Base-by-base conservation (phyloP, 2,329 filamentous ascomycete species). In the Verticillium isaacii region DNA sequence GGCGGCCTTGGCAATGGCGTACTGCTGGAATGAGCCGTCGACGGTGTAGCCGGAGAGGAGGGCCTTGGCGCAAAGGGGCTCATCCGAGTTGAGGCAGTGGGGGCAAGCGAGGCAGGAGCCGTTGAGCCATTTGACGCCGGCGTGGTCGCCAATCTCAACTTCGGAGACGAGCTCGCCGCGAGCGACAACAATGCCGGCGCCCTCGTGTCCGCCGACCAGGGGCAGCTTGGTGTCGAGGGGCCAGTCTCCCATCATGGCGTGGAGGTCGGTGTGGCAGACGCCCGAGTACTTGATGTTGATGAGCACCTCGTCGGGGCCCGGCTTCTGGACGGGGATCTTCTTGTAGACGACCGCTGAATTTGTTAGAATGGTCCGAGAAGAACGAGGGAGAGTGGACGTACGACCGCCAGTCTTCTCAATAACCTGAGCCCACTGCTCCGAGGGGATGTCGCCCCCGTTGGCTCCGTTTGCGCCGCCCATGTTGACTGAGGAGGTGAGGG, bases 41-140 rank as follows among this genome's bases (percentile, higher is more conserved):
- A 97, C 92, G 5, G 92, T 96, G 84, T 96, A 97, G 61, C 94
- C 94, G 1, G 92, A 96, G 50, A 97, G 85, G 39, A 84, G 79
- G 32, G 91, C 86, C 63, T 90, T 80, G 17, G 84, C 76, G 80
- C 94, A 98, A 6, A 97, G 88, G 2, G 92, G 89, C 79, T 97
- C 93, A 68, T 96, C 90, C 57, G 85, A 76, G 68, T 87, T 83
- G 72, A 89, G 87, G 81, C 93, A 97, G 84, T 91, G 96, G 68
- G 87, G 83, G 80, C 93, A 98, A 66, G 82, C 76, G 65, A 96
- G 81, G 77, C 94, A 97, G 56, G 90, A 89, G 66, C 92, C 91
- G 77, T 97, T 95, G 72, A 97, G 82, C 93, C 93, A 97, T 82
- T 92, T 97, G 77, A 98, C 85, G 73, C 94, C 94, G 64, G 88